Evolutionary conservation across 2,329 filamentous ascomycete species (phyloP), one percentile per base, ranked within the genome.

Genomic region (Fusarium sp.): DNA sequence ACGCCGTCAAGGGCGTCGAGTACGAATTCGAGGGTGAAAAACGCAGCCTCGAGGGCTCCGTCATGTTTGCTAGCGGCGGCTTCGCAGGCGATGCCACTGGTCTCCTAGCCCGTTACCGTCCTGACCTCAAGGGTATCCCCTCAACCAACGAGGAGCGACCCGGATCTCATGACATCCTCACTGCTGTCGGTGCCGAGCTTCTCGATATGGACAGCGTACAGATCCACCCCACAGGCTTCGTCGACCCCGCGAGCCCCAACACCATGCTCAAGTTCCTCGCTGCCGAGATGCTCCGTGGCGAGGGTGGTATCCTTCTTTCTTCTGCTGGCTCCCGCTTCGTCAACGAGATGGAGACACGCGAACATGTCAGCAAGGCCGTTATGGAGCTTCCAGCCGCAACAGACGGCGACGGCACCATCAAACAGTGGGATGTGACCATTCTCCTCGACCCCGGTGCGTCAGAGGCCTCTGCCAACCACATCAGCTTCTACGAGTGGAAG

Each of bases 401-500:
- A 0, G 79, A 81, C 2, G 74, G 77, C 3, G 78, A 84, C 14
- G 69, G 72, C 9, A 54, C 45, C 52, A 79, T 79, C 43, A 84
- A 84, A 65, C 89, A 92, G 74, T 92, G 90, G 90, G 85, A 89
- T 27, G 82, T 92, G 1, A 86, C 85, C 27, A 78, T 93, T 2
- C 82, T 92, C 10, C 83, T 92, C 3, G 91, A 93, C 70, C 88
- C 91, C 1, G 90, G 89, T 0, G 86, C 88, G 0, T 87, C 87
- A 35, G 81, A 86, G 18, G 87, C 86, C 0, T 83, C 88, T 0
- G 86, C 84, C 10, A 86, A 87, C 0, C 91, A 92, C 67, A 81
- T 92, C 25, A 88, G 89, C 16, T 92, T 92, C 76, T 93, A 93
- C 76, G 71, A 88, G 4, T 91, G 85, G 84, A 92, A 92, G 79